These are phyloP conservation scores for Quercus alba DNA, from an alignment of 306 rosid species.

Conservation along the genomic window DNA sequence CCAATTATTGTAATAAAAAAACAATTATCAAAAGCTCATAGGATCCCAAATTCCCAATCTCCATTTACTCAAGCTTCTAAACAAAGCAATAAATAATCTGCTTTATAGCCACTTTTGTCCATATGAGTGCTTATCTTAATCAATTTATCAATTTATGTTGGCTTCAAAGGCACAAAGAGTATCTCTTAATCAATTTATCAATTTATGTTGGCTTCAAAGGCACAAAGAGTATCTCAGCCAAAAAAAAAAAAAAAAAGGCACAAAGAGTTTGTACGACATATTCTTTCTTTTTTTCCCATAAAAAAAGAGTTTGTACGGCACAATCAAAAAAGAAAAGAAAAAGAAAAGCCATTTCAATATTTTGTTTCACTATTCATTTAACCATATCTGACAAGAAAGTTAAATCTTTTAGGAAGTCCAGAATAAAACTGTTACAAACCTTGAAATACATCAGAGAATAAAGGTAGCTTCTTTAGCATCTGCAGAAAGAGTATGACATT, in stretches of 20 bases:
- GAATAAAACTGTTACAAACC: neutral
- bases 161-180: neutral
- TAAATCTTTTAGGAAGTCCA: neutral
- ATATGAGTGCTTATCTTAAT: neutral
- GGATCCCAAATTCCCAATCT: neutral
- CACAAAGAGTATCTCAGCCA: neutral
- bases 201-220: neutral
- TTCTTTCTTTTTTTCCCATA: neutral
- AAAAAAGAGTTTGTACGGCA: neutral
- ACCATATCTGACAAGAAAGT: neutral
- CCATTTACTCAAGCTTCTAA: neutral
- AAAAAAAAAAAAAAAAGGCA: neutral
- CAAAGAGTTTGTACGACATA: no score
- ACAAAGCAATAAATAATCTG: neutral
- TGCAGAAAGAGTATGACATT: slow-evolving; percentile 4
- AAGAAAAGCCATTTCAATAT: neutral
- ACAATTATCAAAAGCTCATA: no score
- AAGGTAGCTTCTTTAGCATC: neutral
- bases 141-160: neutral
- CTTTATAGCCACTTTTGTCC: neutral
- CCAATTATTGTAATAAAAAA: no score
- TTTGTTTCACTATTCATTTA: neutral
- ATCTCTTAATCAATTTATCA: neutral
- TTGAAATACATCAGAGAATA: neutral
- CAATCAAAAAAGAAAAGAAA: neutral